Conservation (phyloP, 345 rosid species). For the Nephelium lappaceum region DNA sequence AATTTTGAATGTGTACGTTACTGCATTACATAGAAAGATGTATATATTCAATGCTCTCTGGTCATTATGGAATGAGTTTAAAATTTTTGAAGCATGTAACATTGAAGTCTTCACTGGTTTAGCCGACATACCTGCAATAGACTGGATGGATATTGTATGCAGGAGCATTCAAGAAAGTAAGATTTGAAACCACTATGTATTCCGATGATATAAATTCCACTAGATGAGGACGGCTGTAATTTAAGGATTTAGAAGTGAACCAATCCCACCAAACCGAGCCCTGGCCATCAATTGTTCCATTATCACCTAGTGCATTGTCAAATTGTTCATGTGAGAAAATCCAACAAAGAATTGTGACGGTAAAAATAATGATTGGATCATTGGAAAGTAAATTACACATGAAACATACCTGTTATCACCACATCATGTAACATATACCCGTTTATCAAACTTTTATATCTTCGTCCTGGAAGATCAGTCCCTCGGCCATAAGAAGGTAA, state of each 20-base stretch:
- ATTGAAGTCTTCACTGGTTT: background rate
- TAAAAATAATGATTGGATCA: background rate
- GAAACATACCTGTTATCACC: slow-evolving; percentile 68
- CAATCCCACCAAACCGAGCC: slow-evolving; percentile 92
- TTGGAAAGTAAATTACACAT: background rate
- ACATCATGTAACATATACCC: slow-evolving; percentile 77
- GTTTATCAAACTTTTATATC: slow-evolving; percentile 81
- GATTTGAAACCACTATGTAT: slow-evolving; percentile 66
- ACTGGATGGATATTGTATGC: slow-evolving; percentile 84
- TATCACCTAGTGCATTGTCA: slow-evolving; percentile 57
- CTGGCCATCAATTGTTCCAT: slow-evolving; percentile 90
- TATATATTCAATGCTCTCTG: slow-evolving; percentile 3
- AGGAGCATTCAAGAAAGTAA: slow-evolving; percentile 84
- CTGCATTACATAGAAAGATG: slow-evolving; percentile 40
- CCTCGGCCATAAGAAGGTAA: slow-evolving; percentile 93
- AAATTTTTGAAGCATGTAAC: slow-evolving; percentile 5
- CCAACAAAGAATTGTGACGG: background rate
- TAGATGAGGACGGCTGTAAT: slow-evolving; percentile 88
- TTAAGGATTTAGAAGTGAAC: slow-evolving; percentile 62
- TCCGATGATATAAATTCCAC: slow-evolving; percentile 74
- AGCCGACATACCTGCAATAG: slow-evolving; percentile 63
- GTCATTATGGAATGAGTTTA: background rate
- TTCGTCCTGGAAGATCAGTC: slow-evolving; percentile 71
- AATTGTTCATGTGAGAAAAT: slow-evolving; percentile 8
- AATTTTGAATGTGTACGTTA: slow-evolving; percentile 57